Percentiles rank a stretch among this genome's conserved stretches.
These are phyloP conservation scores for Boletus vinaceobasis DNA, from an alignment of 768 basidiomycete species.

Conservation along the genomic window DNA sequence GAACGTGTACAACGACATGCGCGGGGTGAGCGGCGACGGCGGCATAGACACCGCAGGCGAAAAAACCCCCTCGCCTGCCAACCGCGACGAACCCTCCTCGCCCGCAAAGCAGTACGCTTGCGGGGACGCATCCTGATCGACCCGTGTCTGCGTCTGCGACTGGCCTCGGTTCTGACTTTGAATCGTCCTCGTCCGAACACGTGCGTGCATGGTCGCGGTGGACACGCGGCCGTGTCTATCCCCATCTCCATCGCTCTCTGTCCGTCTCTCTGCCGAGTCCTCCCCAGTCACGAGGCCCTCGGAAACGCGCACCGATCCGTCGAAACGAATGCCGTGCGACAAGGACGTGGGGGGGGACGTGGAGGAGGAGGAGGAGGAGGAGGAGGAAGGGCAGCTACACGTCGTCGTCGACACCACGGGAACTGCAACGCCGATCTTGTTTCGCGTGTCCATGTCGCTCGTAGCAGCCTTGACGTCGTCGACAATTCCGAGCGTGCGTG, in stretches of 20 bases:
- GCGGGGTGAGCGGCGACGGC: conserved; percentile 57
- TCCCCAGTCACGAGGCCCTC: conserved; percentile 10
- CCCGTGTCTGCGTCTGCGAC: no score
- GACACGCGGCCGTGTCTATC: no score
- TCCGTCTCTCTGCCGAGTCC: no score
- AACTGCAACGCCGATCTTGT: not conserved
- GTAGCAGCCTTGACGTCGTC: conserved; percentile 75
- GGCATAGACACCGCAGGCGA: conserved; percentile 68
- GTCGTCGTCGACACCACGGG: not conserved
- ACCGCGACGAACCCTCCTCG: conserved; percentile 43
- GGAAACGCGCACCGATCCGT: conserved; percentile 1
- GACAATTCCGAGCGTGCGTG: conserved; percentile 74
- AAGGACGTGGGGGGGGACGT: no score
- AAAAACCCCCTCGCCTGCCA: conserved; percentile 71
- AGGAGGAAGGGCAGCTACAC: not conserved
- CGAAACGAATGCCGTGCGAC: not conserved
- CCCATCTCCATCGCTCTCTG: no score
- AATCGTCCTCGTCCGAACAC: no score
- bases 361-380: not conserved
- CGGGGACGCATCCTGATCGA: conserved; percentile 25
- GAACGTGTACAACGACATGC: conserved; percentile 26
- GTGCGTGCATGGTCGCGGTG: not conserved
- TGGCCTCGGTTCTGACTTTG: not conserved
- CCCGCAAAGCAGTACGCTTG: conserved; percentile 53
- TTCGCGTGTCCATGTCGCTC: conserved; percentile 40